Evolutionary conservation across 345 rosid species (phyloP), one percentile per base, ranked within the genome.

Genomic region (Iberis pinnata): DNA sequence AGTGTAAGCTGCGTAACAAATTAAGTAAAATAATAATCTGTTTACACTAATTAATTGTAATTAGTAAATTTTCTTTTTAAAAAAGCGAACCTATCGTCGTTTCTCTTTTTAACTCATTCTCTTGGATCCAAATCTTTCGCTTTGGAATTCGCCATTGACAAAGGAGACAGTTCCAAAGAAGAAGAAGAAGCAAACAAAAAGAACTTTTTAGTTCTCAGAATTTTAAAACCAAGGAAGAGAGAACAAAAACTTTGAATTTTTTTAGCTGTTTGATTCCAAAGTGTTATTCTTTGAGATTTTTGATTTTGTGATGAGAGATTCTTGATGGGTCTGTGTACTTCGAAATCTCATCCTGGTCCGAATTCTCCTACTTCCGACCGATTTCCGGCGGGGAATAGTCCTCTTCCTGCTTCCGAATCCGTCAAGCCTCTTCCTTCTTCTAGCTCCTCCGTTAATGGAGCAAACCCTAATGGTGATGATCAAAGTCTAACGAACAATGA

Each of bases 271-370:
- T 15, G 18, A n/a, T n/a, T 63, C 58, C 37, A 38, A 14, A 57
- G 54, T 68, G 72, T 9, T 41, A 13, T 40, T 16, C n/a, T 9
- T 67, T 40, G 15, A 53, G 62, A 22, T 36, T 54, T 37, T n/a
- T n/a, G n/a, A 54, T 20, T 27, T 40, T 60, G 50, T 58, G 49
- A 56, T 25, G 59, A 16, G 42, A 43, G 27, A 16, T 57, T 54
- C 27, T 16, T 33, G 62, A 87, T 88, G 97, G 97, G 97, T 67
- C 70, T 81, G 38, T 88, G 95, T 72, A 75, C 53, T 51, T 88
- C 95, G 18, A 88, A 81, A 60, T 65, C 93, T 55, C 71, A 74
- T 53, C 69, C 81, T 14, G 61, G 71, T 65, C 63, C 74, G 9
- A 70, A 63, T 33, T 69, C 82, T 14, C 71, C 85, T 2, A 48